Evolutionary conservation across 768 basidiomycete genomes (phyloP), one percentile per base, ranked within the genome.

Genomic region (Macrocybe gigantea): DNA sequence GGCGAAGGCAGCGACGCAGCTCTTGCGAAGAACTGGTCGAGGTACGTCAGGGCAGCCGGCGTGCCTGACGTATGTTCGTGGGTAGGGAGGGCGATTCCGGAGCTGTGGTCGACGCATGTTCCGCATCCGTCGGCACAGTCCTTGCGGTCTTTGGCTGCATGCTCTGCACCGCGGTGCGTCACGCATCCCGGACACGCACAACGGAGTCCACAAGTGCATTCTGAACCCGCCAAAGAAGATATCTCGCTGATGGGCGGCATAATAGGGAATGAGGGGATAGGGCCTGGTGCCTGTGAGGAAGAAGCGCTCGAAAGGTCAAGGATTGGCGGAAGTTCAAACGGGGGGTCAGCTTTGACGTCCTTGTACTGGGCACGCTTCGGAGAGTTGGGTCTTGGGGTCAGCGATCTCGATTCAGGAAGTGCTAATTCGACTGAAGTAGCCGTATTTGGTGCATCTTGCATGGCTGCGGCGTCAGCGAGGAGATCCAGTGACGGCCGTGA

Each of bases 131-230:
- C 71, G n/a, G 64, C 67, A 56, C 76, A 78, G 52, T 70, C 65
- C 22, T 56, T 64, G 45, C 74, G 76, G 40, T 78, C 72, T 12
- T 68, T 56, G 39, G 70, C 70, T 13, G 66, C 74, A 49, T 79
- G 60, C 12, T 71, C 70, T 12, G 63, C 48, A 1, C 80, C 78
- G n/a, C 84, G 81, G 57, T 89, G 87, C 54, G 84, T 73, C 7
- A 77, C 60, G 58, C 87, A 90, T 33, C 85, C 85, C 0, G 85
- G 85, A 62, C 87, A 90, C 10, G 73, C 73, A 57, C 87, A 90
- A 36, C 67, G 65, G 38, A 78, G 61, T 31, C 85, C 85, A 57
- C 87, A 88, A 6, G 81, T 84, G 59, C 87, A 89, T 2, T 82
- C 84, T 2, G 84, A 75, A 10, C 79, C 82, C 1, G 83, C 82